Conservation (phyloP, 2,329 filamentous ascomycete genomes). For the Ascochyta koolunga region DNA sequence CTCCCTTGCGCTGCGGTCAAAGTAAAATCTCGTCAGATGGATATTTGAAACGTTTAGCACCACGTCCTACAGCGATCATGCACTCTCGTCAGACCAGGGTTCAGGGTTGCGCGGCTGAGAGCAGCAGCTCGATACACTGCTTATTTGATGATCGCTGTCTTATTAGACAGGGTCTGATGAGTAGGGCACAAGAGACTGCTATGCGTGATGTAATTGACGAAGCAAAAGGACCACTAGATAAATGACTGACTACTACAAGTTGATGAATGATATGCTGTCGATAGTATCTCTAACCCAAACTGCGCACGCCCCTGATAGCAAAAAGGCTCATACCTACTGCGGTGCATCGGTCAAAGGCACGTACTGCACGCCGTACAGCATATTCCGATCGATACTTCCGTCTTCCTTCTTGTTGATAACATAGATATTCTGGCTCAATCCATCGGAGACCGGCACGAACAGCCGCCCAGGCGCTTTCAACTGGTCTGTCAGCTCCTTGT, state of each 20-base stretch:
- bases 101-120: too few species aligned
- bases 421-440: constrained; percentile 70
- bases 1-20: too few species aligned
- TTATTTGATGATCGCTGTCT: too few species aligned
- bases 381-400: constrained; percentile 61
- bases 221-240: too few species aligned
- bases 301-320: not conserved
- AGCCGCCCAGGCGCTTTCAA: constrained; percentile 78
- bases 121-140: too few species aligned
- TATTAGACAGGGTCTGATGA: too few species aligned
- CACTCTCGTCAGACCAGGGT: too few species aligned
- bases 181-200: too few species aligned
- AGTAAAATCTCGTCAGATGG: too few species aligned
- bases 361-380: constrained; percentile 74
- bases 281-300: not conserved
- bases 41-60: too few species aligned
- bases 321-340: not conserved
- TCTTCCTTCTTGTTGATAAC: constrained; percentile 73
- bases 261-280: constrained; percentile 6
- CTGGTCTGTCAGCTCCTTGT: constrained; percentile 75
- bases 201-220: too few species aligned
- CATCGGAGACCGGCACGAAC: constrained; percentile 75
- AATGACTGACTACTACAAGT: not conserved
- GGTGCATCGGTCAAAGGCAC: constrained; percentile 78
- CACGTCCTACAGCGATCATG: too few species aligned